Conservation (phyloP, 2,329 filamentous ascomycete species). For the Lachnellula hyalina region DNA sequence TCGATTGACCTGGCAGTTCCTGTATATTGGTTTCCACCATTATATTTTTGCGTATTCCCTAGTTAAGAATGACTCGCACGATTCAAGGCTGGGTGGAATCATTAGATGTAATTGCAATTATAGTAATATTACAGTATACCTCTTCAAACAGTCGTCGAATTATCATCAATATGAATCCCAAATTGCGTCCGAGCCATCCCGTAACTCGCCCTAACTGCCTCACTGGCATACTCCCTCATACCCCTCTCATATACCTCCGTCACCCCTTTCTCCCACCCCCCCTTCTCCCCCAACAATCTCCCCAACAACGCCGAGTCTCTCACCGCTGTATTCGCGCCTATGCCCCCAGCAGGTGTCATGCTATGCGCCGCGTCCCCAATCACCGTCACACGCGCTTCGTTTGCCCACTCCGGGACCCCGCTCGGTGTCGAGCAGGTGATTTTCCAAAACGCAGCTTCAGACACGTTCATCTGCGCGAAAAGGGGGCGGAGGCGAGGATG, state of each 20-base stretch:
- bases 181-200: conserved; percentile 39
- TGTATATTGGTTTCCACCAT: too few species aligned
- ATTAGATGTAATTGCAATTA: too few species aligned
- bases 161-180: conserved; percentile 43
- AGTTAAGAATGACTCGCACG: too few species aligned
- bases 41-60: too few species aligned
- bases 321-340: conserved; percentile 54
- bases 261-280: conserved; percentile 48
- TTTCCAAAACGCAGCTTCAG: conserved; percentile 60
- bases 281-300: conserved; percentile 44
- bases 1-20: too few species aligned
- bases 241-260: conserved; percentile 54
- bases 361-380: conserved; percentile 52
- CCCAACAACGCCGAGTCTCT: conserved; percentile 51
- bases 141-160: conserved; percentile 19
- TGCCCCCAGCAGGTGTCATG: conserved; percentile 52
- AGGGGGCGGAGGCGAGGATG: conserved; percentile 49
- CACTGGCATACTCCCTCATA: conserved; percentile 56
- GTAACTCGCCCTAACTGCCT: conserved; percentile 52
- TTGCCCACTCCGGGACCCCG: conserved; percentile 56
- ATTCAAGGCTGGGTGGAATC: too few species aligned
- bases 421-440: conserved; percentile 57
- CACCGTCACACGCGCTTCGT: conserved; percentile 50
- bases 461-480: conserved; percentile 52
- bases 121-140: not conserved